A percentile compares a stretch with the other conserved stretches of the same genome.
These are phyloP conservation scores for Tylopilus balloui DNA, from an alignment of 768 basidiomycete genomes.

Conservation along the genomic window DNA sequence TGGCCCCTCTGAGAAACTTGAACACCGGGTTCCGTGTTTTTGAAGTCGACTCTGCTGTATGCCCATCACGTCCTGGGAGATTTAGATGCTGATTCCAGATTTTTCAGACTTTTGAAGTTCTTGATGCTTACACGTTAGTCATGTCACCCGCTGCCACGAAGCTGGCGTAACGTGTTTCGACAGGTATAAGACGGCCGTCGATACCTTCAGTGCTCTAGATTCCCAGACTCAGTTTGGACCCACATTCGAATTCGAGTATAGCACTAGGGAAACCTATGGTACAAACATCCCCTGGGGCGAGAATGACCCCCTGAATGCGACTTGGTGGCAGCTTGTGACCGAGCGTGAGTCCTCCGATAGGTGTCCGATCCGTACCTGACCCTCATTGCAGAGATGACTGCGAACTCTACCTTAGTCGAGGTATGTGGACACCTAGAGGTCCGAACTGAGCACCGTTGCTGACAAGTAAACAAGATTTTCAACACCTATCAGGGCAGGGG, in stretches of 20 bases:
- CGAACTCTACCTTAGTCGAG: constrained; percentile 51
- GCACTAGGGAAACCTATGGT: constrained; percentile 65
- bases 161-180: background rate
- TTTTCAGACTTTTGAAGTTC: constrained; percentile 67
- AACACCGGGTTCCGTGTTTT: constrained; percentile 66
- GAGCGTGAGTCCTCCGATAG: constrained; percentile 45
- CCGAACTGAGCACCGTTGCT: background rate
- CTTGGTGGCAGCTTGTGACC: constrained; percentile 80
- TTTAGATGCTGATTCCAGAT: constrained; percentile 1
- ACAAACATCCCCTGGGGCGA: constrained; percentile 50
- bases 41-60: constrained; percentile 50
- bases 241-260: constrained; percentile 60
- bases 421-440: constrained; percentile 33
- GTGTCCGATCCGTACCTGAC: background rate
- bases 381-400: constrained; percentile 47
- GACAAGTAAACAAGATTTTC: constrained; percentile 45
- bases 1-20: constrained; percentile 65
- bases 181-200: constrained; percentile 66
- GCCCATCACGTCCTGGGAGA: constrained; percentile 16
- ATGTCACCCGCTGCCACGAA: background rate
- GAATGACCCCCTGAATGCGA: constrained; percentile 70
- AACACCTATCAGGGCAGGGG: constrained; percentile 69
- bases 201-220: constrained; percentile 55
- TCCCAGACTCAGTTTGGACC: constrained; percentile 54
- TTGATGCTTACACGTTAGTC: constrained; percentile 73